A percentile compares a stretch with the other conserved stretches of the same genome.
phyloP scores from a whole-genome alignment of 495 filamentous ascomycete species.

The Hypoxylon trugodes region DNA sequence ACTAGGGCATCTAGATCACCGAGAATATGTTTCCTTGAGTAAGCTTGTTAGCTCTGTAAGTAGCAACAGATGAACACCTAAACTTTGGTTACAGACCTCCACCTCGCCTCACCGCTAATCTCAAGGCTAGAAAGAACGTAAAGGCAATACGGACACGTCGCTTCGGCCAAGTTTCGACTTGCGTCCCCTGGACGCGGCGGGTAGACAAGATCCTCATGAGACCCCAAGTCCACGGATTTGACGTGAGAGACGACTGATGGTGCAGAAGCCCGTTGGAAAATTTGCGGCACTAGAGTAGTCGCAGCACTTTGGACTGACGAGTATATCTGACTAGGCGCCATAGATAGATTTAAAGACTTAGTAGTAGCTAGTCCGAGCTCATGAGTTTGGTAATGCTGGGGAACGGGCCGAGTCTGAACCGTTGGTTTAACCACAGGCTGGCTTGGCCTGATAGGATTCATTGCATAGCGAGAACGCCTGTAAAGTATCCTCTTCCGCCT shows the following conservation, averaged over 20 bases:
- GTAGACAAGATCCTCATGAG: background rate
- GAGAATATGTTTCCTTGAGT: background rate
- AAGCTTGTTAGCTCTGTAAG: background rate
- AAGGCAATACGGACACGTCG: slow-evolving; percentile 16
- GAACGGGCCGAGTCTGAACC: background rate
- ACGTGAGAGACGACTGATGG: background rate
- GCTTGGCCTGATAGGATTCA: background rate
- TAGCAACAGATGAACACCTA: too few species aligned
- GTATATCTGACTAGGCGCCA: background rate
- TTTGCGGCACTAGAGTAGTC: background rate
- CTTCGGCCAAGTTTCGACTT: background rate
- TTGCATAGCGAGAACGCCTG: background rate
- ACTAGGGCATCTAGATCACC: background rate
- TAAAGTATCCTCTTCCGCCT: background rate
- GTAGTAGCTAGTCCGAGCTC: background rate
- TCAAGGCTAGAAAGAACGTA: slow-evolving; percentile 3
- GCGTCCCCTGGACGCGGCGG: background rate
- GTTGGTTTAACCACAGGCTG: background rate
- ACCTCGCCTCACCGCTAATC: background rate
- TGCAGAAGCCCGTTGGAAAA: slow-evolving; percentile 4
- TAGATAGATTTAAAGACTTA: background rate
- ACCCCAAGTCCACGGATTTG: background rate
- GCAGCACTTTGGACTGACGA: slow-evolving; percentile 3
- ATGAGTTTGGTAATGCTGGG: background rate
- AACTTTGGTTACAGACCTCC: background rate